Evolutionary conservation across 495 filamentous ascomycete species (phyloP).

Genomic region (Thermothielavioides terrestris): DNA sequence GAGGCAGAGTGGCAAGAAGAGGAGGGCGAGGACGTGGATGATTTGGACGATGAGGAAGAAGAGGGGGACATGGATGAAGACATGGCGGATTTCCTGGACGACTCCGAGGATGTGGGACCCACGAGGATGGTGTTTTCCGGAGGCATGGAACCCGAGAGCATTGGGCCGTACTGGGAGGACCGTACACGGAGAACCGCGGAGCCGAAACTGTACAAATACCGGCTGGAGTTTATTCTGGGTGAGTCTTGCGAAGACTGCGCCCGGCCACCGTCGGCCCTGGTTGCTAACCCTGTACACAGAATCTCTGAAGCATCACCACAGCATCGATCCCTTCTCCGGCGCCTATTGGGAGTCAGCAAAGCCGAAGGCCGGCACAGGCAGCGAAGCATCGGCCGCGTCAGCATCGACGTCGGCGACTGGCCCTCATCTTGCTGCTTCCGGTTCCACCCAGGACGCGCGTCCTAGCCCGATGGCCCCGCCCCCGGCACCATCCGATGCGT

Average conservation of each 20-base stretch:
- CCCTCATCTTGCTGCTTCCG: neutral
- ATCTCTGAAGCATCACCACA: conserved; percentile 32
- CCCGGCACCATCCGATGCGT: conserved; percentile 16
- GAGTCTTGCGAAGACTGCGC: no score
- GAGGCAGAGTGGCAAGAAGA: conserved; percentile 73
- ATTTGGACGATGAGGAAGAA: conserved; percentile 72
- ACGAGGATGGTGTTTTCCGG: conserved; percentile 40
- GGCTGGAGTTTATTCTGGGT: conserved; percentile 68
- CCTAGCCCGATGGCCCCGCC: conserved; percentile 7
- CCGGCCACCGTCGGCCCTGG: no score
- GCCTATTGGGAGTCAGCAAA: conserved; percentile 61
- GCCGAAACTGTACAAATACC: conserved; percentile 45
- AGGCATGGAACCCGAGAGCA: conserved; percentile 66
- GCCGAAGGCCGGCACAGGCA: conserved; percentile 16
- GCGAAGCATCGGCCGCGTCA: conserved; percentile 8
- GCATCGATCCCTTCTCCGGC: conserved; percentile 78
- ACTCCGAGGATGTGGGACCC: conserved; percentile 49
- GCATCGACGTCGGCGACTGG: neutral
- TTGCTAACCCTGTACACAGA: conserved; percentile 17
- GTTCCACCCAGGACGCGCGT: neutral
- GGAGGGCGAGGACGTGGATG: conserved; percentile 52
- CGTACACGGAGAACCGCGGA: conserved; percentile 31
- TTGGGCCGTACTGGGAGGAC: conserved; percentile 77
- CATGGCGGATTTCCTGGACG: conserved; percentile 69
- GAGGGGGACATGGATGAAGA: conserved; percentile 54